Evolutionary conservation across 177 flowering plant genomes (phyloP).

Genomic region (Vitis hybrid): DNA sequence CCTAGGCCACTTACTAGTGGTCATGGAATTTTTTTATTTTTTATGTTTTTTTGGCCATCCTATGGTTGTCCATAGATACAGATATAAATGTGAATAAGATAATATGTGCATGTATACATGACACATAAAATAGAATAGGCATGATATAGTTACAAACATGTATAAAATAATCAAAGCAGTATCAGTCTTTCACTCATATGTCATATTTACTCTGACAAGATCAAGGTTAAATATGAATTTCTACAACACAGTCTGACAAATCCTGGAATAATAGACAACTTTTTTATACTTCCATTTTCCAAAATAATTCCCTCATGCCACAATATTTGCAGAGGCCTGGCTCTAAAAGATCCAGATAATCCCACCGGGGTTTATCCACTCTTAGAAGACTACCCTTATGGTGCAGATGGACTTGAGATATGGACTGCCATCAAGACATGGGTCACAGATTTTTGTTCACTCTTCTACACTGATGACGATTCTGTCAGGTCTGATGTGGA

Average conservation of each 20-base stretch:
- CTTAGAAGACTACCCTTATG: slow-evolving; percentile 39
- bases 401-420: slow-evolving; percentile 36
- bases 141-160: too few relatives aligned
- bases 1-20: too few relatives aligned
- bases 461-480: slow-evolving; percentile 27
- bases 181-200: neutral
- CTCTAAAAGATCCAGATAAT: slow-evolving; percentile 15
- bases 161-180: too few relatives aligned
- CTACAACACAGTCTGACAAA: neutral
- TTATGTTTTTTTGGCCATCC: too few relatives aligned
- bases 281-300: neutral
- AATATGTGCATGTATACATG: too few relatives aligned
- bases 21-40: too few relatives aligned
- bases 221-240: neutral
- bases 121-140: too few relatives aligned
- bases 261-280: neutral
- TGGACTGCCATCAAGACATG: slow-evolving; percentile 37
- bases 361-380: slow-evolving; percentile 20
- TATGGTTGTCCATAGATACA: too few relatives aligned
- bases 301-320: neutral
- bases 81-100: too few relatives aligned
- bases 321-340: slow-evolving; percentile 24
- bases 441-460: slow-evolving; percentile 26
- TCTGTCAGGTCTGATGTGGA: slow-evolving; percentile 24
- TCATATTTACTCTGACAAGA: neutral